phyloP scores from a whole-genome alignment of 202 grass and related monocot genomes.

The Miscanthus sacchariflorus region DNA sequence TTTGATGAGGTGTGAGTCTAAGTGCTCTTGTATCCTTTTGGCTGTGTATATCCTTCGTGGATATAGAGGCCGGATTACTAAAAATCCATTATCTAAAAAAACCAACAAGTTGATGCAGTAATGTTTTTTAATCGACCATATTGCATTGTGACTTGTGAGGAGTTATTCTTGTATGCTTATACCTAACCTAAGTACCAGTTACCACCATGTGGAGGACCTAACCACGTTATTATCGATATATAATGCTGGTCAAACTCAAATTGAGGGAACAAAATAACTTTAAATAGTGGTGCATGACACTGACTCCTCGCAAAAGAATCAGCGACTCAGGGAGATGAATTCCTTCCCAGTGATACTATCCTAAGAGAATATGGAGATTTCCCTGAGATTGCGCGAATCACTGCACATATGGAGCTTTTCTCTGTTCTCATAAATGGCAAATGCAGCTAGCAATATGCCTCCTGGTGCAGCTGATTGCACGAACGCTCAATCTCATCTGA shows the following conservation, averaged over 20 bases:
- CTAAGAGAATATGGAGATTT: conserved; percentile 61
- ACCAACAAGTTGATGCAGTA: background rate
- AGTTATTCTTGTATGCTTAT: conserved; percentile 2
- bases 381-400: conserved; percentile 40
- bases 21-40: no score
- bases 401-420: background rate
- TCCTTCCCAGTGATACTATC: conserved; percentile 40
- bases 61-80: no score
- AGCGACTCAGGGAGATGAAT: conserved; percentile 34
- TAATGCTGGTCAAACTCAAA: conserved; percentile 38
- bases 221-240: background rate
- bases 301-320: conserved; percentile 37
- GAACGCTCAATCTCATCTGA: conserved; percentile 7
- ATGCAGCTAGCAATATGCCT: background rate
- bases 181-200: background rate
- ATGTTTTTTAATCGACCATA: background rate
- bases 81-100: no score
- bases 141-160: background rate
- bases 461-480: no score
- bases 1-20: no score
- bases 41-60: no score
- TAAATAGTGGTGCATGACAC: conserved; percentile 44
- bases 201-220: conserved; percentile 4
- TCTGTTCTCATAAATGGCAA: conserved; percentile 40
- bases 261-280: conserved; percentile 49